Base-by-base conservation (phyloP, 2,329 filamentous ascomycete genomes). In the Fusarium marasasianum region DNA sequence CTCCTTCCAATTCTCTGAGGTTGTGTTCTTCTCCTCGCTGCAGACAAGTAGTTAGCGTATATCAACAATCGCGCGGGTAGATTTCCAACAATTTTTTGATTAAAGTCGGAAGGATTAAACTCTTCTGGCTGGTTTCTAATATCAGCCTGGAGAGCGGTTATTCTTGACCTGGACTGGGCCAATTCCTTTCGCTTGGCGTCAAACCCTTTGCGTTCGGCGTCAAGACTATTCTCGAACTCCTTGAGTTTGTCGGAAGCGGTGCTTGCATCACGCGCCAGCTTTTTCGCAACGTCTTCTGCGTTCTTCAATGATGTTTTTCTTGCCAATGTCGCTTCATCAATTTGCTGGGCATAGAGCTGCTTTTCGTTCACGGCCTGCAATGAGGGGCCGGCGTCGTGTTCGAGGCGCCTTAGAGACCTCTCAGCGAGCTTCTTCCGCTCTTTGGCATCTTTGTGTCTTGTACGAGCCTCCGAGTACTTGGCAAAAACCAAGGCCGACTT, bases 71-170 rank as follows among this genome's bases (percentile, higher is more conserved):
- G 3, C 11, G 15, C 18, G 15, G 63, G 11, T 20, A 18, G 20
- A 14, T 20, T 14, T 86, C 91, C 82, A 82, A 93, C 92, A 81
- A 95, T 92, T 72, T 89, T 89, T 59, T 90, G 88, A 74, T 96
- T 96, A 84, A 91, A 95, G 9, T 89, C 89, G 10, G 87, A 85
- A 15, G 90, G 82, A 78, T 96, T 91, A 78, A 96, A 94, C 11
- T 91, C 88, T 1, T 88, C 85, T 0, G 92, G 91, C 18, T 87
- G 86, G 48, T 91, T 88, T 65, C 91, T 88, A 73, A 91, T 82
- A 69, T 89, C 87, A 10, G 88, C 90, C 78, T 93, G 87, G n/a
- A 95, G 83, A 12, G 85, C 84, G 6, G 87, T 89, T 53, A 97
- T 91, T 33, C 83, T 87, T 48, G 87, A 86, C 53, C 87, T 86